Conservation (phyloP, 495 filamentous ascomycete species). For the Hyaloscypha hepaticicola region DNA sequence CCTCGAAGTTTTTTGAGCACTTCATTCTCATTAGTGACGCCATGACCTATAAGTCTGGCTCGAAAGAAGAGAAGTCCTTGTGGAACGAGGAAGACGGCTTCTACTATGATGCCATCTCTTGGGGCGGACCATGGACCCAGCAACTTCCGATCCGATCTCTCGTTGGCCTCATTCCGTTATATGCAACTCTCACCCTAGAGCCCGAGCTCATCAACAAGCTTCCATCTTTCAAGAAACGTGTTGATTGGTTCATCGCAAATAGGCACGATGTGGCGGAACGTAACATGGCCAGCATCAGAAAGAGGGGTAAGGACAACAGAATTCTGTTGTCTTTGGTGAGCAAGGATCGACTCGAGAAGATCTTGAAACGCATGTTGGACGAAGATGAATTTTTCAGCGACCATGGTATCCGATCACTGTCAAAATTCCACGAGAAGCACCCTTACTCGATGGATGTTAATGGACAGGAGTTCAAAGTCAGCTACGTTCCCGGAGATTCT, state of each 20-base stretch:
- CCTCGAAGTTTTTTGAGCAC: conserved; percentile 97
- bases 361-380: conserved; percentile 87
- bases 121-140: conserved; percentile 87
- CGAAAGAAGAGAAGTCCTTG: conserved; percentile 73
- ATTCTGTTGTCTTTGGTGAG: conserved; percentile 85
- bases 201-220: conserved; percentile 90
- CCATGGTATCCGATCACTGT: conserved; percentile 89
- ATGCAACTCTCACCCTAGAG: conserved; percentile 87
- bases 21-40: conserved; percentile 97
- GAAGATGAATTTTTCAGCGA: conserved; percentile 90
- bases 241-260: conserved; percentile 93
- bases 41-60: conserved; percentile 84
- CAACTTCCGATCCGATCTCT: conserved; percentile 89
- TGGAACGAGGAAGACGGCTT: conserved; percentile 97
- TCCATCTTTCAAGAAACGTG: conserved; percentile 86
- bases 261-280: conserved; percentile 80
- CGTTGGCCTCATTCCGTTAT: conserved; percentile 90
- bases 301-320: conserved; percentile 83
- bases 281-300: conserved; percentile 88
- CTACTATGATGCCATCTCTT: conserved; percentile 98
- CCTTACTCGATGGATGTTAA: conserved; percentile 97
- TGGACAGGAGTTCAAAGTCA: conserved; percentile 82
- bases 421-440: conserved; percentile 86
- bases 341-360: conserved; percentile 81
- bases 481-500: conserved; percentile 90